A percentile compares a stretch with the other conserved stretches of the same genome.
Conservation (phyloP, 176 grass and related monocot genomes). For the Chrysopogon serrulatus region DNA sequence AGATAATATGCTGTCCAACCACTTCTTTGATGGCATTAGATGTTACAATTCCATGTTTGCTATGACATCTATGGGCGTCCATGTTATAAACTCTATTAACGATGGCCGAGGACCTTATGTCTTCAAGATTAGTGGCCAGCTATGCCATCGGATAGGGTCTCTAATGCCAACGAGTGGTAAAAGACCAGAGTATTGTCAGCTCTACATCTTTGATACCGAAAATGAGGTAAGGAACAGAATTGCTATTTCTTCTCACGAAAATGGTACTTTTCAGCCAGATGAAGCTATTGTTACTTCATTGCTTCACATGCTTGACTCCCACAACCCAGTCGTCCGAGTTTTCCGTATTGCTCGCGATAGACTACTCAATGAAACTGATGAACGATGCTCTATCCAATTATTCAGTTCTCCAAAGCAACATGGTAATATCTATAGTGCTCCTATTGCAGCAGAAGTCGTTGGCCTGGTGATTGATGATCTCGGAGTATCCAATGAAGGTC, state of each 20-base stretch:
- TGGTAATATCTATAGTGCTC: not conserved
- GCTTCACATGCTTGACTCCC: not conserved
- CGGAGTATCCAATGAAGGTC: not conserved
- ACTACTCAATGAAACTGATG: not conserved
- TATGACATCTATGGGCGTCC: no score
- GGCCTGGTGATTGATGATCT: not conserved
- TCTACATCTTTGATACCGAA: not conserved
- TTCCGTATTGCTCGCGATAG: not conserved
- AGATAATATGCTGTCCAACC: no score
- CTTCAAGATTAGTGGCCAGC: not conserved
- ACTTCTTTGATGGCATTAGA: no score
- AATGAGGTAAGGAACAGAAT: not conserved
- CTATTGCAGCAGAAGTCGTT: not conserved
- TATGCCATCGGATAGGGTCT: not conserved
- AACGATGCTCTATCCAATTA: not conserved
- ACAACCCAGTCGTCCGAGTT: not conserved
- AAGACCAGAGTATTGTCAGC: not conserved
- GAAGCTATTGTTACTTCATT: not conserved
- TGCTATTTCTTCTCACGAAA: not conserved
- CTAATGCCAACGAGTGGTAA: not conserved
- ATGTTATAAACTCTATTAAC: not conserved
- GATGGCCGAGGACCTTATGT: not conserved
- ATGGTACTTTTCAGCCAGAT: not conserved
- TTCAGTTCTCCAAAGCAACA: not conserved
- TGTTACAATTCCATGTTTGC: no score